These are phyloP conservation scores for Dorcoceras hygrometricum DNA, from an alignment of 257 asterid genomes.

Conservation along the genomic window DNA sequence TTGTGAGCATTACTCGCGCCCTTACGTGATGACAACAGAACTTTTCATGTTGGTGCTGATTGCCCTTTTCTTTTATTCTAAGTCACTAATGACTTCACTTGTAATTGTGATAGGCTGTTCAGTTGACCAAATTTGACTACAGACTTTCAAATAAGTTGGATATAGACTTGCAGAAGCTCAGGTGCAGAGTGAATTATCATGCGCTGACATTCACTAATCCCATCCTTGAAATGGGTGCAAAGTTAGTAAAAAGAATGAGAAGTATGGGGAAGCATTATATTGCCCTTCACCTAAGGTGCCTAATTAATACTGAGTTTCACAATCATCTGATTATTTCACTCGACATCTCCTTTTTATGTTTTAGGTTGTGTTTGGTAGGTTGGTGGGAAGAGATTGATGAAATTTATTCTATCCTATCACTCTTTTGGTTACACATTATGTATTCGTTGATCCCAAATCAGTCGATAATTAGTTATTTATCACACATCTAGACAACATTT, in stretches of 20 bases:
- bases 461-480: no score
- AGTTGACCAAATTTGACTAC: conserved; percentile 38
- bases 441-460: no score
- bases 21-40: background rate
- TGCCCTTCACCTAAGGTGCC: conserved; percentile 49
- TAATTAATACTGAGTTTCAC: conserved; percentile 2
- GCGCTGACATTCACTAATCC: conserved; percentile 42
- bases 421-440: no score
- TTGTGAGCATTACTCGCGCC: no score
- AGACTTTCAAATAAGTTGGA: conserved; percentile 61
- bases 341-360: conserved; percentile 15
- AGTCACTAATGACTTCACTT: conserved; percentile 17
- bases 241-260: conserved; percentile 41
- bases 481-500: no score
- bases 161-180: conserved; percentile 35
- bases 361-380: no score
- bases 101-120: conserved; percentile 71
- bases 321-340: conserved; percentile 8
- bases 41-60: conserved; percentile 7
- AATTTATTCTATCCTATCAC: no score
- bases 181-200: conserved; percentile 43
- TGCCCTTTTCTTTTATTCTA: conserved; percentile 11
- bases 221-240: conserved; percentile 38
- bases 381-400: no score
- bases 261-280: conserved; percentile 36